Conservation (phyloP, 2,329 filamentous ascomycete genomes). For the Aspergillus jensenii region DNA sequence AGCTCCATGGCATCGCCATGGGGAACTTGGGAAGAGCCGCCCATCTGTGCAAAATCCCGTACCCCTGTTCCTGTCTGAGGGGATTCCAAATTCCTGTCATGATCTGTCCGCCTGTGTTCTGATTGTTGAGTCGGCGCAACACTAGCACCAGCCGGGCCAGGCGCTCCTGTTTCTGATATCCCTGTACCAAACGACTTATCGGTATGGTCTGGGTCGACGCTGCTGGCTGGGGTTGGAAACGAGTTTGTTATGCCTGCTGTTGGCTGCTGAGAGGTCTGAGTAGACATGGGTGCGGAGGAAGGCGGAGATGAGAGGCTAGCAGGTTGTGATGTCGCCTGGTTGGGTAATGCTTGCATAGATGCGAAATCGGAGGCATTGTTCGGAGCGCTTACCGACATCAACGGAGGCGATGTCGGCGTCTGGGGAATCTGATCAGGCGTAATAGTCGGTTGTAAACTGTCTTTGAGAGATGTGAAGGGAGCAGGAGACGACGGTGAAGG, state of each 20-base stretch:
- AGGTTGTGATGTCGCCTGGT: constrained; percentile 43
- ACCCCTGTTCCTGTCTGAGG: constrained; percentile 17
- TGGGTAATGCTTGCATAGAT: constrained; percentile 46
- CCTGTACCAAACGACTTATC: constrained; percentile 31
- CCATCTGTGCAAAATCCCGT: constrained; percentile 23
- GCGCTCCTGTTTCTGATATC: constrained; percentile 20
- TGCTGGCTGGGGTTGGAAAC: constrained; percentile 48
- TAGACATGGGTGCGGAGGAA: constrained; percentile 44
- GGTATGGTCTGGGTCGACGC: constrained; percentile 38
- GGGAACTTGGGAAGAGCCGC: constrained; percentile 11
- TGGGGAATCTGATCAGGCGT: constrained; percentile 36
- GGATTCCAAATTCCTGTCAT: constrained; percentile 30
- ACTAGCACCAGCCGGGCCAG: constrained; percentile 17
- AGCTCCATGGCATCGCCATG: constrained; percentile 42
- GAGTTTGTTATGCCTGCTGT: constrained; percentile 41
- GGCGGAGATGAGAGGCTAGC: constrained; percentile 42
- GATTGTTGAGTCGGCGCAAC: constrained; percentile 20
- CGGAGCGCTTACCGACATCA: constrained; percentile 51
- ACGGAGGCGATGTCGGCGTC: constrained; percentile 46
- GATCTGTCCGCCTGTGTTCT: constrained; percentile 35
- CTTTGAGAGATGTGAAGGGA: constrained; percentile 39
- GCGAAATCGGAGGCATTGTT: constrained; percentile 49
- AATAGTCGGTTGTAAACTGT: constrained; percentile 27
- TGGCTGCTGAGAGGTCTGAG: constrained; percentile 43
- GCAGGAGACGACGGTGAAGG: constrained; percentile 46